These are phyloP conservation scores for Heterobasidion occidentale DNA, from an alignment of 1,284 basidiomycete genomes.

Conservation along the genomic window DNA sequence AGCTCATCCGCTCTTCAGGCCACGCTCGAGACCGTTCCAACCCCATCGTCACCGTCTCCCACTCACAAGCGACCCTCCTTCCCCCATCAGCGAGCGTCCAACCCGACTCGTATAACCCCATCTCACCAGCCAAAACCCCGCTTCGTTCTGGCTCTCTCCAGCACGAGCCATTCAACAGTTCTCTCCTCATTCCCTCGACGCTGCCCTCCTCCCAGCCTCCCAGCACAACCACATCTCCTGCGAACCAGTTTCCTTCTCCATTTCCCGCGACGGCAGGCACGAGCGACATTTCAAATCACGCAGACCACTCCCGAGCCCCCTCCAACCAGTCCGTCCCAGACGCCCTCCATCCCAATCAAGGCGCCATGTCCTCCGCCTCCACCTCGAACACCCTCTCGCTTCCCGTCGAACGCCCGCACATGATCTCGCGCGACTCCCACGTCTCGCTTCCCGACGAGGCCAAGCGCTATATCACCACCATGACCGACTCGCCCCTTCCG, in stretches of 20 bases:
- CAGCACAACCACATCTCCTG: not conserved
- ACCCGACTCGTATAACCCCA: not conserved
- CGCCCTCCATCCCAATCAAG: not conserved
- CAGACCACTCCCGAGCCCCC: not conserved
- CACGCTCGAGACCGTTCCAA: not conserved
- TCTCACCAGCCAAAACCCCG: not conserved
- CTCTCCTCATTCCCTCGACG: not conserved
- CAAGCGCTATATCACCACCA: slow-evolving; percentile 57
- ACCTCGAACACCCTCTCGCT: not conserved
- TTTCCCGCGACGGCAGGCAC: not conserved
- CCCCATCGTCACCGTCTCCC: not conserved
- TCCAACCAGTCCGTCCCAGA: not conserved
- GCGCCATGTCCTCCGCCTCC: not conserved
- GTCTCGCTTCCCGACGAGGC: slow-evolving; percentile 70
- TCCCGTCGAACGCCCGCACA: not conserved
- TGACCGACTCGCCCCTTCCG: slow-evolving; percentile 53
- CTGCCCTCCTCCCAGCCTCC: not conserved
- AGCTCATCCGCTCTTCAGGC: not conserved
- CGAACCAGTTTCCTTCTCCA: not conserved
- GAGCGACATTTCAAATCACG: not conserved
- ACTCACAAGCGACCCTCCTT: not conserved
- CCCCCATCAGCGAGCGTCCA: not conserved
- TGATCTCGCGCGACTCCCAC: slow-evolving; percentile 38
- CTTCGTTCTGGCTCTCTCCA: not conserved
- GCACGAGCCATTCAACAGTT: too few species aligned